These are phyloP conservation scores for Microcyclospora pomicola DNA, from an alignment of 2,329 filamentous ascomycete species.

Conservation along the genomic window DNA sequence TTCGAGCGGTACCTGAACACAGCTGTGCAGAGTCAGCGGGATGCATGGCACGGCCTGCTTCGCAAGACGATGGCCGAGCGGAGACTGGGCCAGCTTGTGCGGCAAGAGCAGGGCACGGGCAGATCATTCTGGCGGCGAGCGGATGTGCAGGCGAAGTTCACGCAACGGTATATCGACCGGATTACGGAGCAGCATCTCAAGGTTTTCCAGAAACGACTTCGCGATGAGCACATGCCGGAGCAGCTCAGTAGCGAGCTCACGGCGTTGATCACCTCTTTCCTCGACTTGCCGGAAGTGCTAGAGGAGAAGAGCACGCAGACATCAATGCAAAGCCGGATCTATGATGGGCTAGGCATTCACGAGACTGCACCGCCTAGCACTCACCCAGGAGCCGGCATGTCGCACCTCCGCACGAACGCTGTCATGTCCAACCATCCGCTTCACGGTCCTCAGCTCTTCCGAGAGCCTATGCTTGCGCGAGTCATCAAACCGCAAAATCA, in stretches of 20 bases:
- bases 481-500: conserved; percentile 37
- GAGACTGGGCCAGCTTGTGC: conserved; percentile 1
- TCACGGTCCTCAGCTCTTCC: conserved; percentile 43
- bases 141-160: conserved; percentile 5
- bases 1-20: conserved; percentile 38
- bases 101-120: conserved; percentile 11
- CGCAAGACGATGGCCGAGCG: conserved; percentile 11
- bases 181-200: conserved; percentile 14
- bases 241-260: conserved; percentile 39
- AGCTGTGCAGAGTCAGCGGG: conserved; percentile 9
- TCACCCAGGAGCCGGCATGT: conserved; percentile 51
- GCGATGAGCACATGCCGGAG: conserved; percentile 33
- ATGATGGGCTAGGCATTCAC: neutral
- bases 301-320: neutral
- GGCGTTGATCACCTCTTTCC: conserved; percentile 39
- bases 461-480: conserved; percentile 42
- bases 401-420: conserved; percentile 43
- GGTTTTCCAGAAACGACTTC: conserved; percentile 23
- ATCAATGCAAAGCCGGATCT: conserved; percentile 6
- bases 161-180: too few relatives aligned
- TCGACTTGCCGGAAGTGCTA: conserved; percentile 35
- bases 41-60: conserved; percentile 20
- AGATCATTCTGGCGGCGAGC: conserved; percentile 2
- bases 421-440: conserved; percentile 27
- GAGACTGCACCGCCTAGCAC: conserved; percentile 41